Evolutionary conservation across 2,329 filamentous ascomycete genomes (phyloP).

Genomic region (Phaeosphaeria sp.): DNA sequence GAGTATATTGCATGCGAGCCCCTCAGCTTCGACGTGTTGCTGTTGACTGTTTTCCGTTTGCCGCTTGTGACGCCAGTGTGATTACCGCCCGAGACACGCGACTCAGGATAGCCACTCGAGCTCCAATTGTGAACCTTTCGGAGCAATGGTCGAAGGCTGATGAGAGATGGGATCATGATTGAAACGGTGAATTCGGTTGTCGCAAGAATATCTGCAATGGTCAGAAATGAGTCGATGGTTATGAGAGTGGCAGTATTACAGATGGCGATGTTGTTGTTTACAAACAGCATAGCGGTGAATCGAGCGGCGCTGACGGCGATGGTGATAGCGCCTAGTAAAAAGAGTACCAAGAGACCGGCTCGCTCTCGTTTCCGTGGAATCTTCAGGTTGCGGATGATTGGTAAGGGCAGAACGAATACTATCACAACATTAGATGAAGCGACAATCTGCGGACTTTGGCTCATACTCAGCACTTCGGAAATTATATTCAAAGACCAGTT

Average conservation of each 20-base stretch:
- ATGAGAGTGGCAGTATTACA: neutral
- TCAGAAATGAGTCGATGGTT: neutral
- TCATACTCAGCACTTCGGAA: conserved; percentile 12
- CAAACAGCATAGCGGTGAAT: conserved; percentile 4
- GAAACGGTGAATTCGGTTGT: conserved; percentile 8
- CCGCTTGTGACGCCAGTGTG: neutral
- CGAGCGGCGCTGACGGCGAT: conserved; percentile 6
- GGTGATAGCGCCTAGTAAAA: conserved; percentile 7
- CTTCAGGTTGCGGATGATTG: neutral
- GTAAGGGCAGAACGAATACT: conserved; percentile 8
- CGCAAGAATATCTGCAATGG: conserved; percentile 8
- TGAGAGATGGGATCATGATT: conserved; percentile 11
- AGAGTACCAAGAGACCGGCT: conserved; percentile 6
- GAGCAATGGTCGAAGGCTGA: conserved; percentile 9
- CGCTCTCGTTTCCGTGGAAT: conserved; percentile 5
- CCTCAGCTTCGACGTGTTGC: neutral
- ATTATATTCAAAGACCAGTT: conserved; percentile 16
- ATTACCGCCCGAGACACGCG: neutral
- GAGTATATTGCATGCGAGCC: neutral
- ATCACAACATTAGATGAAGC: neutral
- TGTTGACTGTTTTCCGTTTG: neutral
- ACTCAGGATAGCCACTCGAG: neutral
- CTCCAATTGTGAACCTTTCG: conserved; percentile 2
- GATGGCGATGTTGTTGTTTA: conserved; percentile 8
- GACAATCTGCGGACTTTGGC: too few relatives aligned